These are phyloP conservation scores for Ramichloridium luteum DNA, from an alignment of 2,329 filamentous ascomycete genomes.

Conservation along the genomic window DNA sequence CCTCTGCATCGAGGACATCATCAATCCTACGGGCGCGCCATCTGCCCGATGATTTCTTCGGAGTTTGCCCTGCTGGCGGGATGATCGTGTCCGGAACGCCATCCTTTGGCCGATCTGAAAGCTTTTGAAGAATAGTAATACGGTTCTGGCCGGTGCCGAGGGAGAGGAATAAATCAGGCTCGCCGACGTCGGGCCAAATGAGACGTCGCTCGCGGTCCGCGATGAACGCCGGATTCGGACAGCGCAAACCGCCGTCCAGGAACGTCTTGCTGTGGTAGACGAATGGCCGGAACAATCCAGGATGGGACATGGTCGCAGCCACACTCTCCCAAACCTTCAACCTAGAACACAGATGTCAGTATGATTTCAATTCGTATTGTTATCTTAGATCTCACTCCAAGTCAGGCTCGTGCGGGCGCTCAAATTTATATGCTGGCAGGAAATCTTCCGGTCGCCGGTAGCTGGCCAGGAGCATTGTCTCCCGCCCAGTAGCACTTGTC, in stretches of 20 bases:
- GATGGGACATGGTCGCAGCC: conserved; percentile 39
- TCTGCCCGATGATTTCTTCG: conserved; percentile 10
- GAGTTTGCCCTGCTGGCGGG: conserved; percentile 1
- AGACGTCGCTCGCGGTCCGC: conserved; percentile 35
- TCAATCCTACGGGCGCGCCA: conserved; percentile 20
- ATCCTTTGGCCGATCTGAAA: conserved; percentile 17
- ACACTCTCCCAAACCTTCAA: conserved; percentile 41
- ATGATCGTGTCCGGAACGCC: conserved; percentile 3
- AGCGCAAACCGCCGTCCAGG: conserved; percentile 37
- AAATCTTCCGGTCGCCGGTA: conserved; percentile 29
- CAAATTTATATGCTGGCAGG: conserved; percentile 27
- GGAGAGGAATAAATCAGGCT: conserved; percentile 26
- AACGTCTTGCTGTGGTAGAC: conserved; percentile 37
- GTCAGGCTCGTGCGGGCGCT: conserved; percentile 27
- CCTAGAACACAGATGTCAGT: too few relatives aligned
- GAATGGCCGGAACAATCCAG: conserved; percentile 41
- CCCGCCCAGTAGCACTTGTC: conserved; percentile 28
- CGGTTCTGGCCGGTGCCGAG: conserved; percentile 25
- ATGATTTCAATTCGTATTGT: too few relatives aligned
- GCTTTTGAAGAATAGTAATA: conserved; percentile 19
- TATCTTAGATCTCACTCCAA: too few relatives aligned
- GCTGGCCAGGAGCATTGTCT: conserved; percentile 33
- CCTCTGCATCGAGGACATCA: conserved; percentile 26
- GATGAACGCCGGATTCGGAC: conserved; percentile 40
- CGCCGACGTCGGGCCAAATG: conserved; percentile 23